Evolutionary conservation across 768 basidiomycete species (phyloP), one percentile per base, ranked within the genome.

Genomic region (Dentipellis fragilis): DNA sequence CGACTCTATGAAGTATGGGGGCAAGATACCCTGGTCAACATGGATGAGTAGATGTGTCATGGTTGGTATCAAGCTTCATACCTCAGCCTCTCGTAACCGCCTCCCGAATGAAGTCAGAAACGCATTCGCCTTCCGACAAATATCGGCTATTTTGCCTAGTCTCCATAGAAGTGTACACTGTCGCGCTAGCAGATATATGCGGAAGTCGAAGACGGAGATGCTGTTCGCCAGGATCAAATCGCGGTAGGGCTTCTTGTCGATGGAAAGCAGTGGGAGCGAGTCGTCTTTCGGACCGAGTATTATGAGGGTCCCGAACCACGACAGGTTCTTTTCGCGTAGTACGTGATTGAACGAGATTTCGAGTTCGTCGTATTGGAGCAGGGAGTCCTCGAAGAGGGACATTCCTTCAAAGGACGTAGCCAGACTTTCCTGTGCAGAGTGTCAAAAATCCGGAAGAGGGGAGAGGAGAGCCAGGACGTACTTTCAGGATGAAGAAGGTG

Each of bases 401-500:
- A 97, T 87, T 4, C 89, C 89, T 67, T 95, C 91, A 63, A 92
- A 94, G 0, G 94, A 95, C 55, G 76, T 80, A 5, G 96, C 93
- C 35, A 99, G 74, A 58, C 89, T 93, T 81, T 98, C 96, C 95
- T 98, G 64, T 60, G 52, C 62, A 55, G 19, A 49, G 49, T 39
- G 42, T 23, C 17, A 37, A 49, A 50, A 21, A 21, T 3, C 36
- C 4, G 21, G 4, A 2, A 9, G 21, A 19, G 14, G 16, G 37
- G 10, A 52, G 38, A 16, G 49, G 19, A 16, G 34, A 53, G 49
- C 12, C 54, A 51, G 21, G n/a, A 52, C 75, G 55, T 54, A 92
- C 95, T 83, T 98, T 99, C 38, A 94, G 75, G 51, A 93, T 83
- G 69, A 97, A 97, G 73, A 94, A 98, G 0, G 89, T 93, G 67